Base-by-base conservation (phyloP, 352 stramenopile species). In the Globisporangium irregulare region DNA sequence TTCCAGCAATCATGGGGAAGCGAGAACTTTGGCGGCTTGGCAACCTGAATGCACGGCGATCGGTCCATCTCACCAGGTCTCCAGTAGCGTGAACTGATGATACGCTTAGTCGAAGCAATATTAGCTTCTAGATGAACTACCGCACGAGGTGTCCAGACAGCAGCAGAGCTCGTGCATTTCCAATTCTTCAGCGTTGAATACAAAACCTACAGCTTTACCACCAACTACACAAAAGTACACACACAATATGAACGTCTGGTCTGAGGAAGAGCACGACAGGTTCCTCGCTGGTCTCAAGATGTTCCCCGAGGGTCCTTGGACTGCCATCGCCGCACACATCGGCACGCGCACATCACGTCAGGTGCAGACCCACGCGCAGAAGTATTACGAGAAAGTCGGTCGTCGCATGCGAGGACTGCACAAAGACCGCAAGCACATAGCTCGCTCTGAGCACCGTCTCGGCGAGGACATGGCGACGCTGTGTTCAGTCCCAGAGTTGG, bases 351-450 rank as follows among this genome's bases (percentile, higher is more conserved):
- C 79, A 24, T 68, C 82, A 14, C 75, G 84, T 8, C 84, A 92
- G 66, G 81, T 89, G 64, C 82, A 91, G 72, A 91, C 80, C 20
- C 75, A 81, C 57, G 73, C 73, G 4, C 72, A 81, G 66, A 81
- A 81, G 64, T 92, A 92, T 68, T 83, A 87, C 68, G 80, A 92
- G 62, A 91, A 92, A 68, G 82, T 92, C 66, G 77, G 80, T 59
- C 79, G 84, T 2, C 73, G 81, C n/a, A 67, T 89, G 56, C 82
- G 84, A 4, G 81, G 84, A 0, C 70, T 92, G 6, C 82, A 82
- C 69, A 87, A 87, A 59, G 48, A 55, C 27, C 81, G 48, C 69
- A 89, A 82, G 72, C 84, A 73, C 24, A 79, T 76, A 67, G 79
- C 73, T 12, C 67, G 82, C 24, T 68, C 78, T 18, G 80, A 89